phyloP scores from a whole-genome alignment of 495 filamentous ascomycete genomes.

The Xylaria acuta region DNA sequence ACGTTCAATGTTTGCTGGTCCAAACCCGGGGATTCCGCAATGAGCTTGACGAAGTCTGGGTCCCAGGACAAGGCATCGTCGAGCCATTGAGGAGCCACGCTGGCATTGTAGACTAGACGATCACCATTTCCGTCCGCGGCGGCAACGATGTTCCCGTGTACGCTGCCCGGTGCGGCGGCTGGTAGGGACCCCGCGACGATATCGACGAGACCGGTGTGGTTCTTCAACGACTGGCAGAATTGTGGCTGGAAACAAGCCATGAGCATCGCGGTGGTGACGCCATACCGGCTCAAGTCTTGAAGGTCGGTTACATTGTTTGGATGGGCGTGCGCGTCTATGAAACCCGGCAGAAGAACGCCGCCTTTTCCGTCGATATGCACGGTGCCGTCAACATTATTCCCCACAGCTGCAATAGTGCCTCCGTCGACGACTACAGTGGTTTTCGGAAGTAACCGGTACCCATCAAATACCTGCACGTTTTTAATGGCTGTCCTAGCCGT shows the following conservation, averaged over 20 bases:
- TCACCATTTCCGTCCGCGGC: not conserved
- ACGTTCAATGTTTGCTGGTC: slow-evolving; percentile 18
- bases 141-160: slow-evolving; percentile 20
- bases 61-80: slow-evolving; percentile 6
- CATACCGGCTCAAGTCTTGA: slow-evolving; percentile 33
- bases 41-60: slow-evolving; percentile 20
- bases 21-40: slow-evolving; percentile 11
- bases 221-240: slow-evolving; percentile 24
- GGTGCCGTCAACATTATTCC: not conserved
- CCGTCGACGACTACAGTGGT: slow-evolving; percentile 19
- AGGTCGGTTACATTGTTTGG: slow-evolving; percentile 23
- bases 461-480: slow-evolving; percentile 28
- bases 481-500: slow-evolving; percentile 13
- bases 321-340: slow-evolving; percentile 44
- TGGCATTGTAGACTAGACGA: slow-evolving; percentile 5
- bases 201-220: slow-evolving; percentile 28
- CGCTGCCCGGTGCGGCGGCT: slow-evolving; percentile 30
- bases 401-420: not conserved
- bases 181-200: slow-evolving; percentile 31
- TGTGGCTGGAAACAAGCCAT: slow-evolving; percentile 35
- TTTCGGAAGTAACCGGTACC: slow-evolving; percentile 16
- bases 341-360: slow-evolving; percentile 38
- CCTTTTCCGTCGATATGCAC: slow-evolving; percentile 34
- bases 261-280: slow-evolving; percentile 40
- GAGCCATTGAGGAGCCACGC: slow-evolving; percentile 13